Evolutionary conservation across 352 stramenopile genomes (phyloP), one percentile per base, ranked within the genome.

Genomic region (Phytophthora parvispora): DNA sequence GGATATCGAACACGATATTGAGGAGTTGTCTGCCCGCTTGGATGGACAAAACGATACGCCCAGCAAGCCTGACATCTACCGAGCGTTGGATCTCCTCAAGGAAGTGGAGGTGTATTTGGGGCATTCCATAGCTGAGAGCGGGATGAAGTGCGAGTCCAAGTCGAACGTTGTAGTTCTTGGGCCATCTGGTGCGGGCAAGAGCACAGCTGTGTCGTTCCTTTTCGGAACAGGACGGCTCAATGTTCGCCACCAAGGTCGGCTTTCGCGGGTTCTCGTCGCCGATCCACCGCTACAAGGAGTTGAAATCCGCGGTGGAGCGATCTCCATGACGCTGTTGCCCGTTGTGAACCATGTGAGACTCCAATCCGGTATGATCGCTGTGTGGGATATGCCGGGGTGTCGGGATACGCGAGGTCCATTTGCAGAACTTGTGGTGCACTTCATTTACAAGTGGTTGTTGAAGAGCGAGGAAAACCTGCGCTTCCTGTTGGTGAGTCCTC

Each of bases 341-440:
- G 29, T 57, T 24, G 48, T 62, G 1, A 67, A 42, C n/a, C 34
- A 45, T 24, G 34, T 68, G 5, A 12, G 12, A 6, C 10, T 64
- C 2, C 18, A 6, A 25, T 18, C 55, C 1, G 53, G 2, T 0
- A 13, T 6, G 2, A 36, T 62, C 29, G 49, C 32, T 25, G 62
- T 72, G 18, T 72, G 62, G 62, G 67, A 75, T 67, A 75, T 72
- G 62, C 67, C 67, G 32, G 62, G 62, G 10, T 61, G 34, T 64
- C 55, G 56, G 31, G 67, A 75, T 25, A 72, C 61, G 1, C 62
- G 67, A 13, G 61, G 67, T 3, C 55, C 62, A 3, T 71, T 75
- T 25, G 55, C 63, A 0, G 49, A 71, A 32, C 24, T 75, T 1
- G 10, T 75, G 8, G 61, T 71, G 27, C 48, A 75, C 32, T 66